Percentiles rank a stretch among this genome's conserved stretches.
Conservation (phyloP, 2,329 filamentous ascomycete genomes). For the Hypoxylon sp. region DNA sequence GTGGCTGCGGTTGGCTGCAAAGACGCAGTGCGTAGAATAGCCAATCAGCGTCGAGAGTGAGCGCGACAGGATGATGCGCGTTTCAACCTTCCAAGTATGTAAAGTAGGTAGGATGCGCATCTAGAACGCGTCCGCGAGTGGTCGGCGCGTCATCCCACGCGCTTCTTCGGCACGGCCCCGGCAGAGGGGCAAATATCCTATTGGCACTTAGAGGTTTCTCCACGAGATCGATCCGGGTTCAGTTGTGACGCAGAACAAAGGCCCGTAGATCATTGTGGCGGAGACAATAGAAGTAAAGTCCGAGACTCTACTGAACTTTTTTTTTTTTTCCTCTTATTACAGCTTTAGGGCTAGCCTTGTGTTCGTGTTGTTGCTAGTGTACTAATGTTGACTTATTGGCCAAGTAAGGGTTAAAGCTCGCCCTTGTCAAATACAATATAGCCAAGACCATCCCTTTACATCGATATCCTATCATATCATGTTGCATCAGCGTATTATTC, state of each 20-base stretch:
- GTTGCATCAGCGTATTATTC: slow-evolving; percentile 18
- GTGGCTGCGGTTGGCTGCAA: slow-evolving; percentile 25
- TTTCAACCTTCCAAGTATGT: slow-evolving; percentile 31
- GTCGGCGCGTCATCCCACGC: slow-evolving; percentile 40
- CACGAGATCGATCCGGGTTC: slow-evolving; percentile 35
- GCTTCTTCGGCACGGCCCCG: slow-evolving; percentile 28
- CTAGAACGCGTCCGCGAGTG: slow-evolving; percentile 36
- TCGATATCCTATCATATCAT: slow-evolving; percentile 36
- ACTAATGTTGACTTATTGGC: slow-evolving; percentile 33
- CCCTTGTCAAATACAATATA: slow-evolving; percentile 17
- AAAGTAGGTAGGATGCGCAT: slow-evolving; percentile 10
- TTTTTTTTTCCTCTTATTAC: slow-evolving; percentile 1
- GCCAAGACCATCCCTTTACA: slow-evolving; percentile 27
- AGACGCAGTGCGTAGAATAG: slow-evolving; percentile 28
- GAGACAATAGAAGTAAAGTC: slow-evolving; percentile 26
- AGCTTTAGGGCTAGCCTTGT: slow-evolving; percentile 38
- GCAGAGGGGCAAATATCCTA: slow-evolving; percentile 36
- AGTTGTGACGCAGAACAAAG: slow-evolving; percentile 17
- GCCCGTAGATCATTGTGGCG: slow-evolving; percentile 37
- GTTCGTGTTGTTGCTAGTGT: slow-evolving; percentile 9
- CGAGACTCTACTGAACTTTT: slow-evolving; percentile 18
- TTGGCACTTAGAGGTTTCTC: slow-evolving; percentile 29
- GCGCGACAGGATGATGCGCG: slow-evolving; percentile 37
- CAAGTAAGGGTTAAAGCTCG: slow-evolving; percentile 19
- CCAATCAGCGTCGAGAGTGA: slow-evolving; percentile 33